Percentiles rank a stretch among this genome's conserved stretches.
These are phyloP conservation scores for Citrus hindsii DNA, from an alignment of 345 rosid species.

Conservation along the genomic window DNA sequence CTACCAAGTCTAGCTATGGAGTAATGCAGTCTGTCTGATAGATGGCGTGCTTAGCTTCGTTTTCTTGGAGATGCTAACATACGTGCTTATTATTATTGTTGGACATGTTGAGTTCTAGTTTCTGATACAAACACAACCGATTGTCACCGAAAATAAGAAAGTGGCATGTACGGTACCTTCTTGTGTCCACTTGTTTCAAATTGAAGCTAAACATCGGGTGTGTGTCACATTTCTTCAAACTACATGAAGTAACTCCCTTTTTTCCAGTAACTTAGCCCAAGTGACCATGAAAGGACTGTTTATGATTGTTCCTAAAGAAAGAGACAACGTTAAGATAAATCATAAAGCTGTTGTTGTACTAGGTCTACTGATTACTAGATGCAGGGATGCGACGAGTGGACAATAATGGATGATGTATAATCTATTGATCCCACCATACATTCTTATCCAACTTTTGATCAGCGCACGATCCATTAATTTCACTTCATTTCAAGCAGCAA, in stretches of 20 bases:
- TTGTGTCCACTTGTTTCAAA: no score
- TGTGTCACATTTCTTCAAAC: no score
- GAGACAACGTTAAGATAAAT: neutral
- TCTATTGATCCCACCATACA: neutral
- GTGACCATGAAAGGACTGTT: no score
- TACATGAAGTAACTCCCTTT: neutral
- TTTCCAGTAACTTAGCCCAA: neutral
- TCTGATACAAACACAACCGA: neutral
- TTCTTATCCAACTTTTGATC: neutral
- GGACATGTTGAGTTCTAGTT: neutral
- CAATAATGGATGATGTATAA: no score
- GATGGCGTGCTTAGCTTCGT: neutral
- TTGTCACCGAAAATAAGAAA: neutral
- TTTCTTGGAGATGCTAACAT: neutral
- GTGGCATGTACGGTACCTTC: no score
- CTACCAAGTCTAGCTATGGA: slow-evolving; percentile 46
- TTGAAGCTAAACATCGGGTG: no score
- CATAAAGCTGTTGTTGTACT: neutral
- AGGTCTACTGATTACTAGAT: neutral
- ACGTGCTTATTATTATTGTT: neutral
- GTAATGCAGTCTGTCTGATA: neutral
- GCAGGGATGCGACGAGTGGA: neutral
- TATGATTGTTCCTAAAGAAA: neutral
- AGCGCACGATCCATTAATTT: neutral
- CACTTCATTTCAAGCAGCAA: neutral